phyloP scores from a whole-genome alignment of 2,329 filamentous ascomycete genomes.

The Diaporthe eres region DNA sequence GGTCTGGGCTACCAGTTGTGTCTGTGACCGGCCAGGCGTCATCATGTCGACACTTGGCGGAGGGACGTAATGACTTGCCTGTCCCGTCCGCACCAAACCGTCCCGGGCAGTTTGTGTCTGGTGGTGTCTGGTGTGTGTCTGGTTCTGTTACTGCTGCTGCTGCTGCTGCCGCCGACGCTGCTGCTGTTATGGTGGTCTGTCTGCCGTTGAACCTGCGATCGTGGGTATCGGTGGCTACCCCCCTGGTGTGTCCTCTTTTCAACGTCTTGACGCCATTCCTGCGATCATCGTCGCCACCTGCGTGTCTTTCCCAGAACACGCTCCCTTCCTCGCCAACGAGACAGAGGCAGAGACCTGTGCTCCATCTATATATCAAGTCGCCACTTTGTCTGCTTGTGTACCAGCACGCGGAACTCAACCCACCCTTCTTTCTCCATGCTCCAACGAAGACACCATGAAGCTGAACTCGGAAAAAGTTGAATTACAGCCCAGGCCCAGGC shows the following conservation, averaged over 20 bases:
- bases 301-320: constrained; percentile 35
- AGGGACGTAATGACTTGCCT: constrained; percentile 24
- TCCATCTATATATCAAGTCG: constrained; percentile 35
- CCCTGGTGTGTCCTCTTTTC: constrained; percentile 22
- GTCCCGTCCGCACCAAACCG: constrained; percentile 20
- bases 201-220: constrained; percentile 24
- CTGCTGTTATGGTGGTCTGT: constrained; percentile 2
- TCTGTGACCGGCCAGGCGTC: constrained; percentile 17
- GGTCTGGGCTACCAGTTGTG: neutral
- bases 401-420: constrained; percentile 27
- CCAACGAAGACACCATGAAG: constrained; percentile 33
- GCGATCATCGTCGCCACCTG: constrained; percentile 37
- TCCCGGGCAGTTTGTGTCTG: constrained; percentile 22
- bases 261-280: constrained; percentile 35
- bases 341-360: constrained; percentile 1
- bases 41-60: constrained; percentile 25
- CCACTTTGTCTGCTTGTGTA: constrained; percentile 28
- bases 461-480: constrained; percentile 35
- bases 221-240: constrained; percentile 26
- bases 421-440: constrained; percentile 22
- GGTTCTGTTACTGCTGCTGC: neutral
- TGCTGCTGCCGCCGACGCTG: neutral
- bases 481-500: constrained; percentile 31
- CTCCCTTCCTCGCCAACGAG: constrained; percentile 37
- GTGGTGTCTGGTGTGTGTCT: neutral